phyloP scores from a whole-genome alignment of 208 protist genomes.

The Wallacemonas sp. region DNA sequence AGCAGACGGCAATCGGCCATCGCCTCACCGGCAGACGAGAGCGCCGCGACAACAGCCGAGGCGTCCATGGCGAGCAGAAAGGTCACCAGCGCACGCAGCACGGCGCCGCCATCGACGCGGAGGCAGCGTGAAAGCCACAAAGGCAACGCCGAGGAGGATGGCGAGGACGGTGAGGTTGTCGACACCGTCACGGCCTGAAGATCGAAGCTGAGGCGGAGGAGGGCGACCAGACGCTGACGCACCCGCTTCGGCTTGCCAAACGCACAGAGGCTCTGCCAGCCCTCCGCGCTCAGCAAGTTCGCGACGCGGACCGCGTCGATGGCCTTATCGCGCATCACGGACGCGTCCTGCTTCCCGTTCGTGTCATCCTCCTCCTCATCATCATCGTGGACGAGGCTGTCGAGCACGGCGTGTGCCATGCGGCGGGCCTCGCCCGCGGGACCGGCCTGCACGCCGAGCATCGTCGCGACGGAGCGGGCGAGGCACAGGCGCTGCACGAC shows the following conservation, averaged over 20 bases:
- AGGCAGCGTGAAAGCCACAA: conserved; percentile 59
- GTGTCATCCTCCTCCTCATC: background rate
- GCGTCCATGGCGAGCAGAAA: conserved; percentile 42
- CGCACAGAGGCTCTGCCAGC: conserved; percentile 58
- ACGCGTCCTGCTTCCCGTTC: background rate
- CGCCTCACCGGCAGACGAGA: background rate
- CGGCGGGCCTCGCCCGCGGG: conserved; percentile 31
- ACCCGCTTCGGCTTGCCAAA: conserved; percentile 55
- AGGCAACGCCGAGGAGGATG: too few species aligned
- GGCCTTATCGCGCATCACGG: background rate
- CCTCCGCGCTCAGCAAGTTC: conserved; percentile 45
- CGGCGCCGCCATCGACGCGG: conserved; percentile 36
- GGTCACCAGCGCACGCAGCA: conserved; percentile 68
- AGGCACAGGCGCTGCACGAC: conserved; percentile 51
- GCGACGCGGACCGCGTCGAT: conserved; percentile 29
- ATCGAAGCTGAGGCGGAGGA: conserved; percentile 19
- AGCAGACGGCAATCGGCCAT: conserved; percentile 13
- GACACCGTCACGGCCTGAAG: background rate
- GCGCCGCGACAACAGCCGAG: conserved; percentile 20
- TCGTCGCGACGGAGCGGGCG: conserved; percentile 44
- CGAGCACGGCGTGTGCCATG: conserved; percentile 51
- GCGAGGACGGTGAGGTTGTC: too few species aligned
- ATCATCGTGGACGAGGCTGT: conserved; percentile 12
- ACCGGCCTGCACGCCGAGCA: conserved; percentile 35
- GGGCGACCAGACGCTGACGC: conserved; percentile 47